A percentile compares a stretch with the other conserved stretches of the same genome.
phyloP scores from a whole-genome alignment of 805 yeast genomes.

The Cyberlindnera mrakii region DNA sequence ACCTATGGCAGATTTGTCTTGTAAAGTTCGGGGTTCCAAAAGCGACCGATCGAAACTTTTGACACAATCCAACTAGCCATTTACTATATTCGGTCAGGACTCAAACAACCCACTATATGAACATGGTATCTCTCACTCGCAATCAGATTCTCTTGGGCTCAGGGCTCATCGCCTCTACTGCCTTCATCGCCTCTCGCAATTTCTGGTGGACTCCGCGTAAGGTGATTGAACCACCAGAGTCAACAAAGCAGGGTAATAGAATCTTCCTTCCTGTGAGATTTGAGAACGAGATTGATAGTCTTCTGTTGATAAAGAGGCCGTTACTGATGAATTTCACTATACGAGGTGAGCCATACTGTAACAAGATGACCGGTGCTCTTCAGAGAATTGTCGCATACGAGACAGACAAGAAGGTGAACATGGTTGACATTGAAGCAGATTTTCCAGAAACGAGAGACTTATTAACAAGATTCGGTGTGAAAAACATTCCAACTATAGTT shows the following conservation, averaged over 20 bases:
- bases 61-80: too few relatives aligned
- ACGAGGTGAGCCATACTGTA: conserved; percentile 56
- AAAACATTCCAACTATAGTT: conserved; percentile 59
- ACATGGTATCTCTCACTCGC: conserved; percentile 16
- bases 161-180: conserved; percentile 16
- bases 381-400: conserved; percentile 44
- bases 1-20: too few relatives aligned
- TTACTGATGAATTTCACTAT: conserved; percentile 66
- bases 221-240: conserved; percentile 32
- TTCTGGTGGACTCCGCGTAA: conserved; percentile 30
- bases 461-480: conserved; percentile 48
- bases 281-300: conserved; percentile 52
- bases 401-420: conserved; percentile 45
- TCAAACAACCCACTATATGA: conserved; percentile 1
- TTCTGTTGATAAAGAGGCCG: conserved; percentile 48
- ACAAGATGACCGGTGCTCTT: conserved; percentile 56
- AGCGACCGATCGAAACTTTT: too few relatives aligned
- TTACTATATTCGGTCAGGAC: too few relatives aligned
- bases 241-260: conserved; percentile 31
- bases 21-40: too few relatives aligned
- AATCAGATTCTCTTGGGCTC: conserved; percentile 22
- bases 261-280: conserved; percentile 49
- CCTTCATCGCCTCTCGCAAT: conserved; percentile 17
- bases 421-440: conserved; percentile 71
- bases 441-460: conserved; percentile 50